These are phyloP conservation scores for Hura crepitans DNA, from an alignment of 441 rosid species.

Conservation along the genomic window DNA sequence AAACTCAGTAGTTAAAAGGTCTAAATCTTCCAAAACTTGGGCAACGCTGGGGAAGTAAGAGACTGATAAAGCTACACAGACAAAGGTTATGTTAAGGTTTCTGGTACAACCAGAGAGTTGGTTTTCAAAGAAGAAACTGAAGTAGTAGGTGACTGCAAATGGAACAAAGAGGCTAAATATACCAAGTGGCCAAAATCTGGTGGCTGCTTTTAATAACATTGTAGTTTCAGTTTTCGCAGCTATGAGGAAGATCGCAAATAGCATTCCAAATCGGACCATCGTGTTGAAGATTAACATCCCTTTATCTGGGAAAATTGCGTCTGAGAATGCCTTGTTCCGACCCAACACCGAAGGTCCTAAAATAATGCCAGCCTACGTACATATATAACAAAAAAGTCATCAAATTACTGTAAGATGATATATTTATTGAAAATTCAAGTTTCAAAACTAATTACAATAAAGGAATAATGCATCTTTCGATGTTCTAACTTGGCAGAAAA, in stretches of 20 bases:
- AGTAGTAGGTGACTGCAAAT: neutral
- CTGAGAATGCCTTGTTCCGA: neutral
- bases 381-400: neutral
- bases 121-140: neutral
- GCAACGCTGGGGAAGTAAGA: conserved; percentile 8
- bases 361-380: conserved; percentile 23
- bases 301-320: conserved; percentile 7
- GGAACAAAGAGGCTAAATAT: conserved; percentile 12
- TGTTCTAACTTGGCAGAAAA: too few relatives aligned
- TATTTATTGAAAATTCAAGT: too few relatives aligned
- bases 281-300: conserved; percentile 11
- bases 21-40: conserved; percentile 11
- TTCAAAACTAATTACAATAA: too few relatives aligned
- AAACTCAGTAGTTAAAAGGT: conserved; percentile 20
- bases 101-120: neutral
- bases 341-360: conserved; percentile 24
- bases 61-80: too few relatives aligned
- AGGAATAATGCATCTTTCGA: too few relatives aligned
- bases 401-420: too few relatives aligned
- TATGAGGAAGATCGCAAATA: conserved; percentile 19
- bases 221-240: conserved; percentile 24
- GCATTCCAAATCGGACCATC: neutral
- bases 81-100: too few relatives aligned
- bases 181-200: neutral
- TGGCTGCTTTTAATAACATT: conserved; percentile 14